phyloP scores from a whole-genome alignment of 1,284 basidiomycete genomes.

The Trametes hirsuta region DNA sequence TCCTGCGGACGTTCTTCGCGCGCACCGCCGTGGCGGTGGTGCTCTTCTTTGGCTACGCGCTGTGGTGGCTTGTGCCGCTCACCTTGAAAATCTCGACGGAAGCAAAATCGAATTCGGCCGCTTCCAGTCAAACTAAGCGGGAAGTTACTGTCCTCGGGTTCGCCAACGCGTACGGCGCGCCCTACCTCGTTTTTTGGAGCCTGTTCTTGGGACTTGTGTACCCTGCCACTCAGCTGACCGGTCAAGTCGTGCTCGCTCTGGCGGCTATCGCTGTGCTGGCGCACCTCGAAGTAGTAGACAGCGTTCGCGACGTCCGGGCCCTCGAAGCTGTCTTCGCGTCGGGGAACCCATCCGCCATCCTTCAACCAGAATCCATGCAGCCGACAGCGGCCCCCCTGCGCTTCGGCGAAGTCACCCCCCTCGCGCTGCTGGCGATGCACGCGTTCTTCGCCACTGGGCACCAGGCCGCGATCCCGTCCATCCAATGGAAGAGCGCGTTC shows the following conservation, averaged over 20 bases:
- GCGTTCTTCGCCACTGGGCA: conserved; percentile 92
- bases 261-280: conserved; percentile 67
- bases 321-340: conserved; percentile 56
- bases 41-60: conserved; percentile 53
- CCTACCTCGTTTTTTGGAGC: conserved; percentile 83
- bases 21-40: conserved; percentile 57
- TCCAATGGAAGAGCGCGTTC: conserved; percentile 98
- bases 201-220: conserved; percentile 70
- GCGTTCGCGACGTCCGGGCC: conserved; percentile 69
- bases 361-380: conserved; percentile 38
- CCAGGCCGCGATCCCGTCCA: conserved; percentile 85
- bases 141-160: conserved; percentile 82
- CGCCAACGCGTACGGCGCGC: conserved; percentile 88
- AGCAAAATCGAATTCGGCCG: conserved; percentile 13
- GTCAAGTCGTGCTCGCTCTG: conserved; percentile 77
- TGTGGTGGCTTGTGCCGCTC: conserved; percentile 76
- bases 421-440: conserved; percentile 78
- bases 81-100: conserved; percentile 64
- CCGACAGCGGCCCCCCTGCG: conserved; percentile 41
- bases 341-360: conserved; percentile 46
- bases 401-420: conserved; percentile 72
- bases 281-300: conserved; percentile 80
- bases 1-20: conserved; percentile 63
- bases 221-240: conserved; percentile 76
- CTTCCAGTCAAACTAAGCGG: conserved; percentile 33